Evolutionary conservation across 257 asterid genomes (phyloP).

Genomic region (Solanum medicagineum): DNA sequence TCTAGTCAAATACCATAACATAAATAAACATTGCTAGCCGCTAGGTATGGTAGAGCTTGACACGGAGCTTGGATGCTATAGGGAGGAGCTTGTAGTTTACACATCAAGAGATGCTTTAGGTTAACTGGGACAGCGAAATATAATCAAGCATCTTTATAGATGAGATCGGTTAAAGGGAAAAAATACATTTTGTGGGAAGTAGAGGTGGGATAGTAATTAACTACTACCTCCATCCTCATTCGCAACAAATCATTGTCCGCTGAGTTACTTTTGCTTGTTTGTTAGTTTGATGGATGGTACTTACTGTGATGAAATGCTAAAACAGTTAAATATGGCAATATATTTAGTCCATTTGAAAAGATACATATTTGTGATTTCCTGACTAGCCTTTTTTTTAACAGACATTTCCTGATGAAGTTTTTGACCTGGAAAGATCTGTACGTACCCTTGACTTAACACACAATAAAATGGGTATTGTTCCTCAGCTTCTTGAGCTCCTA

Average conservation of each 20-base stretch:
- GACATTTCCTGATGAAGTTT: slow-evolving; percentile 86
- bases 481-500: neutral
- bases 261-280: neutral
- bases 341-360: neutral
- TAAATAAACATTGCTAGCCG: neutral
- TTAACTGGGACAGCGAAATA: neutral
- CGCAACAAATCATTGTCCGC: neutral
- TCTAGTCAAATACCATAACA: neutral
- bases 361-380: neutral
- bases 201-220: neutral
- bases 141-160: neutral
- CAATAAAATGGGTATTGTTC: slow-evolving; percentile 57
- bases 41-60: neutral
- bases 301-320: neutral
- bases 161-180: neutral
- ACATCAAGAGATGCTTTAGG: neutral
- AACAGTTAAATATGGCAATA: neutral
- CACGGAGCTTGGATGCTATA: neutral
- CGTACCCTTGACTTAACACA: slow-evolving; percentile 88
- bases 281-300: neutral
- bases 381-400: slow-evolving; percentile 9
- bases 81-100: neutral
- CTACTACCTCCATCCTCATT: neutral
- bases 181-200: neutral
- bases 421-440: slow-evolving; percentile 67